Conservation (phyloP, 2,329 filamentous ascomycete genomes). For the Bipolaris oryzae region DNA sequence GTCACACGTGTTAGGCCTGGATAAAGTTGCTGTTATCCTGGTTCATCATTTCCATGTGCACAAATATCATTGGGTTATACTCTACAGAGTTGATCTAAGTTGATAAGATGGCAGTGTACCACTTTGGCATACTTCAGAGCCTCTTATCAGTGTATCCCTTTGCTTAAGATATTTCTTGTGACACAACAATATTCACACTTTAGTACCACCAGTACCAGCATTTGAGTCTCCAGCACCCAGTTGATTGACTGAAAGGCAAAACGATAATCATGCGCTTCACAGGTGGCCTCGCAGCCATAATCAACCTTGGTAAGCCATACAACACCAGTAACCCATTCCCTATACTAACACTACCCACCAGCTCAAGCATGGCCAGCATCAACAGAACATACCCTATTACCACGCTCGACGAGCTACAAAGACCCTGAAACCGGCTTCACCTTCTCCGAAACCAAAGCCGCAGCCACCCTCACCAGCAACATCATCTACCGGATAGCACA, state of each 20-base stretch:
- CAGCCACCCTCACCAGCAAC: slow-evolving; percentile 32
- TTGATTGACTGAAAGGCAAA: background rate
- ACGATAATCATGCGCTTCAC: slow-evolving; percentile 30
- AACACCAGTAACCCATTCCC: background rate
- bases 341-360: slow-evolving; percentile 7
- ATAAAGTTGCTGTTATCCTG: slow-evolving; percentile 27
- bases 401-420: slow-evolving; percentile 24
- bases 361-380: slow-evolving; percentile 25
- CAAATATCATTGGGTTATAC: slow-evolving; percentile 33
- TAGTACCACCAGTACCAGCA: background rate
- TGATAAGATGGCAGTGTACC: slow-evolving; percentile 23
- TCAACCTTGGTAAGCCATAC: slow-evolving; percentile 25
- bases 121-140: slow-evolving; percentile 32
- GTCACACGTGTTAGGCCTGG: slow-evolving; percentile 33
- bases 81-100: slow-evolving; percentile 27
- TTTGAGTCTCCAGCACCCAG: background rate
- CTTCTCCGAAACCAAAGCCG: slow-evolving; percentile 41
- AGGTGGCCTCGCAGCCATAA: slow-evolving; percentile 25
- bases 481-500: slow-evolving; percentile 40
- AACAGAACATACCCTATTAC: slow-evolving; percentile 3
- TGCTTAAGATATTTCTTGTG: slow-evolving; percentile 20
- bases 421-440: slow-evolving; percentile 44
- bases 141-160: slow-evolving; percentile 31
- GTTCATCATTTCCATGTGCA: slow-evolving; percentile 33
- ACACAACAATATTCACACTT: slow-evolving; percentile 2